A percentile compares a stretch with the other conserved stretches of the same genome.
phyloP scores from a whole-genome alignment of 2,329 filamentous ascomycete genomes.

The Decorospora gaudefroyi region DNA sequence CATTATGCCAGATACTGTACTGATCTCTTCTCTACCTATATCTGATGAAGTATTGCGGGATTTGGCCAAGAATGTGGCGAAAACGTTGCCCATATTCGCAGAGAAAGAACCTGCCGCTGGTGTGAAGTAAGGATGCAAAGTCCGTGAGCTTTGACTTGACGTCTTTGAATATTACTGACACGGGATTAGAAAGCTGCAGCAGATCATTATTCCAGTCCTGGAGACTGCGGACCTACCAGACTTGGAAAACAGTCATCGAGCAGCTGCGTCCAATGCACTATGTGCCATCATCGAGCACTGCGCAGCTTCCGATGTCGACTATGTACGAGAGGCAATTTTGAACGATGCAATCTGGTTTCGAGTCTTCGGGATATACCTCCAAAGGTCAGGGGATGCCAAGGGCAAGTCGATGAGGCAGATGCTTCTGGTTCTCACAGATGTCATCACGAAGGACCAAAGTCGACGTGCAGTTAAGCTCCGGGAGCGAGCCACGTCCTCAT shows the following conservation, averaged over 20 bases:
- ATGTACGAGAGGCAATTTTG: constrained; percentile 41
- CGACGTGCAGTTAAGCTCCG: constrained; percentile 31
- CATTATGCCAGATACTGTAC: constrained; percentile 15
- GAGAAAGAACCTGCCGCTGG: constrained; percentile 31
- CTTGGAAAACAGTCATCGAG: constrained; percentile 47
- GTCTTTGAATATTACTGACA: constrained; percentile 23
- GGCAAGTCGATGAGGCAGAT: constrained; percentile 55
- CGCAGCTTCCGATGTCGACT: constrained; percentile 34
- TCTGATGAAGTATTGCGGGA: constrained; percentile 37
- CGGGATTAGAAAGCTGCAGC: constrained; percentile 34
- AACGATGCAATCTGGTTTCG: constrained; percentile 47
- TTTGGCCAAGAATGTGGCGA: constrained; percentile 32
- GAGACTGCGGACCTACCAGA: constrained; percentile 43
- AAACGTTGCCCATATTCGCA: constrained; percentile 32
- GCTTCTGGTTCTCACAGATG: constrained; percentile 48
- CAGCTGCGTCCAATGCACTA: constrained; percentile 54
- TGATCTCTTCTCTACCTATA: constrained; percentile 19
- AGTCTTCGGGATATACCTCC: constrained; percentile 50
- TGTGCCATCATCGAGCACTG: constrained; percentile 52
- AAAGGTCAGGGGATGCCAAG: constrained; percentile 50
- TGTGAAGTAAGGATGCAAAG: constrained; percentile 47
- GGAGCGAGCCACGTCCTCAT: constrained; percentile 42
- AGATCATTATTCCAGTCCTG: constrained; percentile 35
- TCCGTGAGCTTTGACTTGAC: constrained; percentile 38
- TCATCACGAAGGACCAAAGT: constrained; percentile 39